phyloP scores from a whole-genome alignment of 1,284 basidiomycete species.

The Puccinia novopanici region DNA sequence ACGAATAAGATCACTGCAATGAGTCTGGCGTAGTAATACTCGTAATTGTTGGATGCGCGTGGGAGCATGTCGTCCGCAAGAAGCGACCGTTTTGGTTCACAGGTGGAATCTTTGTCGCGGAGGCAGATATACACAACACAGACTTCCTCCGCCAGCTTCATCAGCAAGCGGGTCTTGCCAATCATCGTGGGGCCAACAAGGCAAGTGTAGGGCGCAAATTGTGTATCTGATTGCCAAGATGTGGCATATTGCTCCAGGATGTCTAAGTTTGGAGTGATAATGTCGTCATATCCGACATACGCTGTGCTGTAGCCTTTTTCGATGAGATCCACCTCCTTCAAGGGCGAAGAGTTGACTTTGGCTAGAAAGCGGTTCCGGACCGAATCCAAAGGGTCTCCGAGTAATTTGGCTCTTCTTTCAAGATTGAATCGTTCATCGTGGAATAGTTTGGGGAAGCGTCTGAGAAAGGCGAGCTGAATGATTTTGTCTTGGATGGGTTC shows the following conservation, averaged over 20 bases:
- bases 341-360: no score
- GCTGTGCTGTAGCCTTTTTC: background rate
- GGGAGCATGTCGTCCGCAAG: background rate
- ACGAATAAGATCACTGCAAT: no score
- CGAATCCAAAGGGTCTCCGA: no score
- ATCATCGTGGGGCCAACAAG: no score
- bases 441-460: no score
- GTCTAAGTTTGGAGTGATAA: background rate
- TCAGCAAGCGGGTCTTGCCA: no score
- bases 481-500: no score
- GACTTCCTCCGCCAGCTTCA: background rate
- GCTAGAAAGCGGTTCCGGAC: no score
- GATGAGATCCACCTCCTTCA: background rate
- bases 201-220: background rate
- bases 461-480: no score
- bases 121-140: constrained; percentile 10
- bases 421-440: no score
- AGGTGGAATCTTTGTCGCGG: background rate
- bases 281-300: background rate
- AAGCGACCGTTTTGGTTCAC: background rate
- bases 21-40: background rate
- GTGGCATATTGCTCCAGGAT: background rate
- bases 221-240: background rate
- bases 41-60: no score
- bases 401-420: no score